Base-by-base conservation (phyloP, 371 early-diverging fungal species). In the Enterocytospora artemiae region DNA sequence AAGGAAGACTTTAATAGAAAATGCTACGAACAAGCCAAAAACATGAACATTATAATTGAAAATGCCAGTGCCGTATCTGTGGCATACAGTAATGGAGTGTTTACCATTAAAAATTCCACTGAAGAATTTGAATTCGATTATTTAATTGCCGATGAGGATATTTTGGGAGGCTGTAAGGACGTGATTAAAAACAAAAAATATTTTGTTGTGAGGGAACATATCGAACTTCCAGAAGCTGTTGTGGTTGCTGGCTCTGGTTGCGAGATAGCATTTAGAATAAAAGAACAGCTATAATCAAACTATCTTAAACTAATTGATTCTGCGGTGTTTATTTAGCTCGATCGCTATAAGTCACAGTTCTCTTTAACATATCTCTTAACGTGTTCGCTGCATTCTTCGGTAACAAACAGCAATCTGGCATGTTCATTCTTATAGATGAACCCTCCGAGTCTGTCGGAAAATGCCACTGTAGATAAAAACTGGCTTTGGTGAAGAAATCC, bases 401-500 rank as follows among this genome's bases (percentile, higher is more conserved):
- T 66, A 18, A 69, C 74, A 30, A 79, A 59, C 22, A 79, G 66
- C 46, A 76, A 52, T 37, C 79, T 69, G 28, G 59, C 70, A 16
- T 54, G 51, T 14, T 64, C 64, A 48, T 71, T 62, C 24, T 36
- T 56, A 25, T 63, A 70, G 9, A 71, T 34, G 4, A 74, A 31
- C 44, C 46, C 48, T 24, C 46, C 39, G 27, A 70, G 63, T 12
- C 62, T 55, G 51, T 54, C 52, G 54, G 70, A 67, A 51, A 67
- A 71, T 25, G 67, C 51, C 24, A 70, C 53, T 1, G 71, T 69
- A 12, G 49, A 60, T n/a, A 65, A 53, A 55, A 58, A 79, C 61
- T 79, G 76, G 28, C 57, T 64, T 24, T 68, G 51, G 60, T 76
- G 72, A 20, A 79, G 75, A 76, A 92, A 93, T 50, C 87, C 85